These are phyloP conservation scores for Trichosporon inkin DNA, from an alignment of 1,284 basidiomycete species.

Conservation along the genomic window DNA sequence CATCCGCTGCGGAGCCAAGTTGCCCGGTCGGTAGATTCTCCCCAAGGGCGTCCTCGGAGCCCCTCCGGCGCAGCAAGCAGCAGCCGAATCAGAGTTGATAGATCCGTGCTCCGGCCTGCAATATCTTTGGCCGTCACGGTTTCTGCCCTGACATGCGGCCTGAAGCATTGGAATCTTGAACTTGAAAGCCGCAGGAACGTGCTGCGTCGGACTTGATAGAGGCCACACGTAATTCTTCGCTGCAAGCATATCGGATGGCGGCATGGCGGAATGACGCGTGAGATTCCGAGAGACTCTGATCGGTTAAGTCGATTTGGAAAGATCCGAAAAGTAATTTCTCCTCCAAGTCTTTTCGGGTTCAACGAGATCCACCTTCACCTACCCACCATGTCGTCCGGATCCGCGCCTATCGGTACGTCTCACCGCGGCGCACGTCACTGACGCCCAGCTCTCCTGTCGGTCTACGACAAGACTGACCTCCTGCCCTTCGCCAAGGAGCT, in stretches of 20 bases:
- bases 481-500: slow-evolving; percentile 84
- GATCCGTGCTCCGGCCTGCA: no score
- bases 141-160: neutral
- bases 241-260: neutral
- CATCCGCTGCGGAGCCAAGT: no score
- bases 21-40: no score
- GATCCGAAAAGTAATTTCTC: slow-evolving; percentile 1
- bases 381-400: slow-evolving; percentile 7
- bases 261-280: neutral
- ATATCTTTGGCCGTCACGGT: no score
- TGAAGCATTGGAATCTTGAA: neutral
- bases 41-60: no score
- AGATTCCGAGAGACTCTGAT: slow-evolving; percentile 3
- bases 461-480: slow-evolving; percentile 93
- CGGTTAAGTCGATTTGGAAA: slow-evolving; percentile 7
- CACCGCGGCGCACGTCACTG: neutral
- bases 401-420: slow-evolving; percentile 9
- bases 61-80: no score
- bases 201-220: neutral
- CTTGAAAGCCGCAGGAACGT: slow-evolving; percentile 5
- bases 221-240: neutral
- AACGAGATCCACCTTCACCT: neutral
- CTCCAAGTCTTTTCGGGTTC: neutral
- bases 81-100: no score
- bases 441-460: slow-evolving; percentile 73